Base-by-base conservation (phyloP, 2,329 filamentous ascomycete genomes). In the Periconia sp. region DNA sequence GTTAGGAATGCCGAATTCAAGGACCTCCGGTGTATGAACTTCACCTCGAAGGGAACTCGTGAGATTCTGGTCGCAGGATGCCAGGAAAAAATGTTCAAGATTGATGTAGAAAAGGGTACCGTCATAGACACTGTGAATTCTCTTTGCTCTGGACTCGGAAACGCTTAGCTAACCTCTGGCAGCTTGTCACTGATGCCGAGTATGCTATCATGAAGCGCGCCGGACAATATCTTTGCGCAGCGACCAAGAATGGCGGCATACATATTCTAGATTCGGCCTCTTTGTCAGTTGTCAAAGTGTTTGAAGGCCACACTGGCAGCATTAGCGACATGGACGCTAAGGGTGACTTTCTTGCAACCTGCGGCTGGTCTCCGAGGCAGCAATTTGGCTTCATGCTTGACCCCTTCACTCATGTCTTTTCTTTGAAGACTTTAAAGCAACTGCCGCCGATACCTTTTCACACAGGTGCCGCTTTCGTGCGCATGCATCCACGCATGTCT, bases 271-370 rank as follows among this genome's bases (percentile, higher is more conserved):
- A 96, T 63, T 83, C 92, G 1, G 77, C 83, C 40, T 89, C 80
- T 42, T 88, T 95, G 61, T 81, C 83, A 29, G 80, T 96, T 4
- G 78, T 94, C 56, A 95, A 92, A 66, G 84, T 83, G 9, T 99
- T 94, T 88, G 89, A 89, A 65, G 91, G 92, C 0, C 94, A 99
- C 65, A 86, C 87, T 1, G 88, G 89, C 7, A 83, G 85, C 37
- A 89, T 99, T 66, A 96, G 90, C 68, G 92, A 97, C 68, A 96
- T 99, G 89, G 94, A 99, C 73, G 90, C 92, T 7, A 89, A 94
- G 64, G 89, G 94, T 62, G 92, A 97, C 68, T 94, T 94, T 55
- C 84, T 99, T 40, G 88, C 97, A 16, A 97, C 94, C 4, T 99
- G 94, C 68, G 94, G 94, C 24, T 95, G 89, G 71, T 95, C 92